phyloP scores from a whole-genome alignment of 2,329 filamentous ascomycete species.

The Xenosphaeropsis pyriputrescens region DNA sequence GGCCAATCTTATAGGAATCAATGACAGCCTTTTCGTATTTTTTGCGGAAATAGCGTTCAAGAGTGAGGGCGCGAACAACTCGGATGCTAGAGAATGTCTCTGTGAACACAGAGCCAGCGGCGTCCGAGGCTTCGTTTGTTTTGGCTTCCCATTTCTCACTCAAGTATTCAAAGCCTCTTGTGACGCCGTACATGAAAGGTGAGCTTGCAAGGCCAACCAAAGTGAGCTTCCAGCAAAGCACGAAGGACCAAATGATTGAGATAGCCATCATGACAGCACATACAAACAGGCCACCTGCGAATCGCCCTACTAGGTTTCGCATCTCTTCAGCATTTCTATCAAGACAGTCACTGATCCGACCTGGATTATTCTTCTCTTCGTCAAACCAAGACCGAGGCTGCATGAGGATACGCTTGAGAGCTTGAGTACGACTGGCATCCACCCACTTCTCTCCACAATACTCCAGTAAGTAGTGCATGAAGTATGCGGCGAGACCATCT shows the following conservation, averaged over 20 bases:
- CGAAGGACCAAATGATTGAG: constrained; percentile 61
- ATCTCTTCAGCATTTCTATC: constrained; percentile 80
- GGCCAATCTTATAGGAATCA: constrained; percentile 41
- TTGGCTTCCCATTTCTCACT: constrained; percentile 58
- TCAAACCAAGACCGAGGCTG: constrained; percentile 76
- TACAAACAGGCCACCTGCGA: constrained; percentile 55
- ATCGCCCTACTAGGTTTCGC: constrained; percentile 66
- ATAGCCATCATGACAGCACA: constrained; percentile 51
- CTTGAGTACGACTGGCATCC: constrained; percentile 51
- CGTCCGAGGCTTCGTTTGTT: constrained; percentile 47
- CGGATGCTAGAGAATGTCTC: constrained; percentile 71
- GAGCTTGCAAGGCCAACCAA: constrained; percentile 57
- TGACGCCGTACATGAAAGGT: constrained; percentile 52
- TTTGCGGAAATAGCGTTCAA: constrained; percentile 55
- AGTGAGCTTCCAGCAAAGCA: constrained; percentile 66
- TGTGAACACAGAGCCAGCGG: constrained; percentile 45
- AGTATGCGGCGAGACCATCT: constrained; percentile 51
- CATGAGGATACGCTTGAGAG: constrained; percentile 53
- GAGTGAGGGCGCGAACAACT: constrained; percentile 58
- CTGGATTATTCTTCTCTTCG: constrained; percentile 45
- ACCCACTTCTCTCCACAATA: constrained; percentile 63
- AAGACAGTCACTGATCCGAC: constrained; percentile 53
- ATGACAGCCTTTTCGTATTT: constrained; percentile 42
- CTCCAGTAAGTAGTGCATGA: constrained; percentile 60
- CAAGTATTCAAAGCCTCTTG: constrained; percentile 47